Evolutionary conservation across 768 basidiomycete species (phyloP).

Genomic region (Floccularia luteovirens): DNA sequence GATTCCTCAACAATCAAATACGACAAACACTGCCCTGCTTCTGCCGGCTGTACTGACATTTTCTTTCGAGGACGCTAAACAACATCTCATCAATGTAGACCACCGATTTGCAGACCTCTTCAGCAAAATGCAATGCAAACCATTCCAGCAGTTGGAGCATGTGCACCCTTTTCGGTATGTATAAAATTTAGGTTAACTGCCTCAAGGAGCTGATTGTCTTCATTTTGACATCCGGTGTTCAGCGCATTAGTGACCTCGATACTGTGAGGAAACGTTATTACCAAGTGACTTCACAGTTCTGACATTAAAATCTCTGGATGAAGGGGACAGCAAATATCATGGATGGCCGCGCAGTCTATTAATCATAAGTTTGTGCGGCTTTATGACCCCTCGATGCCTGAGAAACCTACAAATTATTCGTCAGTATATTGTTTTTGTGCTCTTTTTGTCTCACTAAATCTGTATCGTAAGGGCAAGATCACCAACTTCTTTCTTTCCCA

Average conservation of each 20-base stretch:
- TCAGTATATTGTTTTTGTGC: conserved; percentile 17
- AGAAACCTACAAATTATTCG: conserved; percentile 49
- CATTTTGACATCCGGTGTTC: too few relatives aligned
- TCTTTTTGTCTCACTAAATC: conserved; percentile 4
- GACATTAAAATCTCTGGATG: too few relatives aligned
- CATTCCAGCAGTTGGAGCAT: conserved; percentile 65
- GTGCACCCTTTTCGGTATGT: conserved; percentile 79
- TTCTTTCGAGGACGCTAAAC: conserved; percentile 68
- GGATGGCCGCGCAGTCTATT: conserved; percentile 81
- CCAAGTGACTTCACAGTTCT: neutral
- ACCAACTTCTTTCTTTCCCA: conserved; percentile 46
- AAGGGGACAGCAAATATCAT: conserved; percentile 80
- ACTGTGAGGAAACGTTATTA: conserved; percentile 33
- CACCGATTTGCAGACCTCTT: conserved; percentile 69
- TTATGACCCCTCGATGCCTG: conserved; percentile 68
- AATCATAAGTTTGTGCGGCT: conserved; percentile 72
- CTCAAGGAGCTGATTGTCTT: too few relatives aligned
- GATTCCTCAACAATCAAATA: conserved; percentile 9
- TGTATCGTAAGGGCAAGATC: conserved; percentile 9
- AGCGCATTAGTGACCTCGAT: conserved; percentile 71
- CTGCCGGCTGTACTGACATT: conserved; percentile 72
- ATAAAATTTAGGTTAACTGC: too few relatives aligned
- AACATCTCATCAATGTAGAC: conserved; percentile 62
- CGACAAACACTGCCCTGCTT: too few relatives aligned
- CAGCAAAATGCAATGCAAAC: conserved; percentile 56